Base-by-base conservation (phyloP, 768 basidiomycete species). In the Serendipita sp. region DNA sequence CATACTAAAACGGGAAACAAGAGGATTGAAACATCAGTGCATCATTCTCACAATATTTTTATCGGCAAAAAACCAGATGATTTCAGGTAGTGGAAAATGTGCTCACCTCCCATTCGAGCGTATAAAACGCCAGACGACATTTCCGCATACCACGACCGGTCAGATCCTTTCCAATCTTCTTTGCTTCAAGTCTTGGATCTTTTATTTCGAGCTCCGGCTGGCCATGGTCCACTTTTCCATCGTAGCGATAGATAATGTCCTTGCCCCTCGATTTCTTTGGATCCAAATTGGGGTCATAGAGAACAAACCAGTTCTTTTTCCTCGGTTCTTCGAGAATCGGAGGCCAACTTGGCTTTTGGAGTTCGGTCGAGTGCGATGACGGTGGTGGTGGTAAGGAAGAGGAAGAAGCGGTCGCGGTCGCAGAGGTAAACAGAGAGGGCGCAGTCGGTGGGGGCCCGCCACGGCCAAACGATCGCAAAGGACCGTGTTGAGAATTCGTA, bases 1-100 rank as follows among this genome's bases (percentile, higher is more conserved):
- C 91, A 76, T 86, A 83, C 91, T 95, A 72, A 18, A 66, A 13
- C 45, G 34, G 32, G n/a, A n/a, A 64, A 47, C 16, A 2, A 60
- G n/a, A 23, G 18, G n/a, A 52, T 52, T 10, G 32, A 16, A 52
- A 16, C n/a, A 52, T 23, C 38, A 41, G 35, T 51, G 41, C 7
- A 23, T 5, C 13, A 54, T 63, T 41, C 16, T 23, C 56, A 28
- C 28, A 44, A 18, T 28, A 44, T 5, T 13, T 23, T 5, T 48
- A 35, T n/a, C 38, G n/a, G 23, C 16, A 56, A 52, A 56, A 3
- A 45, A 8, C 44, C 38, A 41, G 38, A 13, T 5, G 38, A 7
- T 41, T 41, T 32, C 28, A 5, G 56, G 8, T 3, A 2, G 32
- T n/a, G 4, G 28, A 60, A 35, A 36, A 8, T 3, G 46, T 54